Evolutionary conservation across 345 rosid genomes (phyloP).

Genomic region (Eucalyptus microcorys): DNA sequence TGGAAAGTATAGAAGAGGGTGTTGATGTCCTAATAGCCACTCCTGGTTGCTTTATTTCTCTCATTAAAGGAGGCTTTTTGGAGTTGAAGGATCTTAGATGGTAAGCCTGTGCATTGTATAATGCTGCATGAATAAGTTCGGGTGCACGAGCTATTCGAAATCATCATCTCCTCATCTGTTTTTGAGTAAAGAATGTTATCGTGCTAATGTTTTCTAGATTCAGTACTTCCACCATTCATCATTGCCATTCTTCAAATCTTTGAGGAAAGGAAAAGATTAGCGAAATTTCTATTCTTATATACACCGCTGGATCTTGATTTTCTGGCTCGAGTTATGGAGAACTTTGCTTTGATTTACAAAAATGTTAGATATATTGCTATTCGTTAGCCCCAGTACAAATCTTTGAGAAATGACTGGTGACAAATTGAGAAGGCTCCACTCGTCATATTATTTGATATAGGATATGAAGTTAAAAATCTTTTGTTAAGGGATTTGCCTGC

Average conservation of each 20-base stretch:
- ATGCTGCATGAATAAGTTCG: background rate
- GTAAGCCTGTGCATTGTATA: constrained; percentile 10
- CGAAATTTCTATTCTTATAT: background rate
- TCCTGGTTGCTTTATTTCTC: constrained; percentile 82
- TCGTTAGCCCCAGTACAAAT: background rate
- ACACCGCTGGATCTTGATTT: background rate
- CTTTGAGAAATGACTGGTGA: background rate
- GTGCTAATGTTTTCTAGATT: background rate
- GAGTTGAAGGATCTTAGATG: constrained; percentile 55
- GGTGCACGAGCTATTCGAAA: background rate
- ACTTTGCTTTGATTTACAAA: background rate
- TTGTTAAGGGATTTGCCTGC: background rate
- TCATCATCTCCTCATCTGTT: background rate
- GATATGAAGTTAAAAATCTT: background rate
- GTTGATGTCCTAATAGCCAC: constrained; percentile 82
- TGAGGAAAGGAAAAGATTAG: background rate
- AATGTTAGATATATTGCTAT: background rate
- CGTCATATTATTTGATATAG: background rate
- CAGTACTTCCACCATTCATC: background rate
- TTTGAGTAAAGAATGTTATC: background rate
- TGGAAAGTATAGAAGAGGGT: constrained; percentile 66
- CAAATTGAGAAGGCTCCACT: background rate
- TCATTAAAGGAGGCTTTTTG: constrained; percentile 59
- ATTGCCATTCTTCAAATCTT: background rate
- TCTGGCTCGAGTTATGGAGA: background rate